Conservation (phyloP, 495 filamentous ascomycete species). For the Daldinia grandis region DNA sequence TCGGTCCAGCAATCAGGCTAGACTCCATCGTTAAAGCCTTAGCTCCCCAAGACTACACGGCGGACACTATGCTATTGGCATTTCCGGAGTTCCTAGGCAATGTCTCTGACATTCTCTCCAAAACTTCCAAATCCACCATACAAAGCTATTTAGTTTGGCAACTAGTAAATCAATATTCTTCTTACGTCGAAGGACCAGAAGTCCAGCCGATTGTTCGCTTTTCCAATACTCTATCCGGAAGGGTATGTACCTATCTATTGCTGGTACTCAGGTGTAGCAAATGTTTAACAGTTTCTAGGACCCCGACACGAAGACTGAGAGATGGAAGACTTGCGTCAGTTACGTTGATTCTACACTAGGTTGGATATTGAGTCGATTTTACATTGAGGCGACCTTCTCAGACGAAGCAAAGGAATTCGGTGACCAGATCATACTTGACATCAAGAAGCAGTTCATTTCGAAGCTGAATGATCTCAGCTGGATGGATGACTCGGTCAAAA, state of each 20-base stretch:
- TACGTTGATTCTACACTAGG: constrained; percentile 65
- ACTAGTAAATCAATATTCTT: constrained; percentile 44
- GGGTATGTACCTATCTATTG: constrained; percentile 29
- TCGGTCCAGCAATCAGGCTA: constrained; percentile 65
- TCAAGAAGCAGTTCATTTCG: constrained; percentile 70
- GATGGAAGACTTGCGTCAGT: constrained; percentile 74
- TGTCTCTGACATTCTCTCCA: constrained; percentile 44
- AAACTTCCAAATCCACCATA: constrained; percentile 46
- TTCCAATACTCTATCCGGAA: constrained; percentile 53
- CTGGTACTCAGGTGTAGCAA: not conserved
- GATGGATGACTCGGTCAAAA: constrained; percentile 73
- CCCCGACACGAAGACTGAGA: constrained; percentile 67
- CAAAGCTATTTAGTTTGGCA: constrained; percentile 51
- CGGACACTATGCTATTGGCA: constrained; percentile 62
- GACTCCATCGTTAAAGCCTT: constrained; percentile 61
- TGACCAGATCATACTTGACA: constrained; percentile 74
- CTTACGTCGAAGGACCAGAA: constrained; percentile 65
- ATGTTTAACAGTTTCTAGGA: constrained; percentile 51
- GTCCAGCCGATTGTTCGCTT: constrained; percentile 67
- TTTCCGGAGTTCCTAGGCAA: constrained; percentile 49
- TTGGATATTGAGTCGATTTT: constrained; percentile 71
- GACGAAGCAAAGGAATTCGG: constrained; percentile 69
- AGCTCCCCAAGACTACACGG: constrained; percentile 59
- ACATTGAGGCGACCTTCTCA: constrained; percentile 70
- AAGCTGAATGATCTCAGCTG: constrained; percentile 67